Evolutionary conservation across 1,284 basidiomycete species (phyloP), one percentile per base, ranked within the genome.

Genomic region (Anthracocystis panici-leucophaei): DNA sequence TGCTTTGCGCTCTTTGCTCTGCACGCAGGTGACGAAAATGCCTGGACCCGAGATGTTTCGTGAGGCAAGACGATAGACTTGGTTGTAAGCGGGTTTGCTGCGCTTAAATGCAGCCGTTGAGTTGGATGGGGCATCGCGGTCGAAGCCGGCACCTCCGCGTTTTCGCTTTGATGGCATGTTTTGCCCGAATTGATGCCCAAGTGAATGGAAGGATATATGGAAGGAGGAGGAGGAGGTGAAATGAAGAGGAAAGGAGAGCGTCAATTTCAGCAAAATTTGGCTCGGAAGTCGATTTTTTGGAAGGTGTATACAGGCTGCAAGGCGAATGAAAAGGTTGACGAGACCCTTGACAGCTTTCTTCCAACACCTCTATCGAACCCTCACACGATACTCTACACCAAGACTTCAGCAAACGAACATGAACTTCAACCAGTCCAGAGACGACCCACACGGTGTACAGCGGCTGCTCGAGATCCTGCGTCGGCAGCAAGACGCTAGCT

Each of bases 1-100:
- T 11, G 81, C 81, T 57, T 83, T 84, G 27, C 80, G 64, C 57
- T 84, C 82, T 42, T 76, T 79, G 5, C 75, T 68, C 40, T 78
- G 69, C 10, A 76, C 71, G 42, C 78, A 80, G 18, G 80, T 79
- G 40, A 81, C 67, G 49, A 81, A 80, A 50, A 84, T 79, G 25
- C 80, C 82, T 0, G 69, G 78, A 11, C 79, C 79, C 1, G 64
- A 64, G 20, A 78, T 75, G 63, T 57, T 59, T 27, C 54, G 60
- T 18, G 77, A 65, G 3, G 66, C 33, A 20, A 73, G 12, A 11
- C 70, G 53, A 33, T 73, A 73, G 55, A 68, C 49, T 38, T 73
- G 66, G 40, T 68, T 60, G 42, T 75, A 72, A 49, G 59, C 48
- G 16, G 60, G 50, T 54, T 63, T 64, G 48, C 42, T 41, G 7